Evolutionary conservation across 2,329 filamentous ascomycete species (phyloP).

Genomic region (Alternaria triticina): DNA sequence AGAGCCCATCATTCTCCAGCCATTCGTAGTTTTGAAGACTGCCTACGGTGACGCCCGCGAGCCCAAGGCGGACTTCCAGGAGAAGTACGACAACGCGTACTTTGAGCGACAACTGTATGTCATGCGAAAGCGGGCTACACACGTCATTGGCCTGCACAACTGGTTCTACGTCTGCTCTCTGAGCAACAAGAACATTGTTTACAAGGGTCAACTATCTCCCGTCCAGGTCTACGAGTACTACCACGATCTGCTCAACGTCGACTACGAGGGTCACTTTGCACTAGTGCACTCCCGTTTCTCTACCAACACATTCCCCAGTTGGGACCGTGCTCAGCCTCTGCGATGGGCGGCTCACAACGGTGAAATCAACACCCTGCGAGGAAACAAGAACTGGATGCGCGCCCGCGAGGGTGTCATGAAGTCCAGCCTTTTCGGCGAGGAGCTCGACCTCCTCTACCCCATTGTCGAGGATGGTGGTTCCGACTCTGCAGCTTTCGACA

Average conservation of each 20-base stretch:
- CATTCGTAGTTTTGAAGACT: slow-evolving; percentile 86
- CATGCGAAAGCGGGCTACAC: slow-evolving; percentile 91
- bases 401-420: slow-evolving; percentile 94
- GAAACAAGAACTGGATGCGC: slow-evolving; percentile 99
- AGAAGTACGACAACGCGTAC: slow-evolving; percentile 79
- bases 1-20: slow-evolving; percentile 94
- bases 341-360: slow-evolving; percentile 98
- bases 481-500: slow-evolving; percentile 96
- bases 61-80: slow-evolving; percentile 78
- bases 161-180: slow-evolving; percentile 99
- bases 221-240: slow-evolving; percentile 98
- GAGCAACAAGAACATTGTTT: slow-evolving; percentile 98
- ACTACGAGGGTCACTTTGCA: slow-evolving; percentile 97
- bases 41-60: slow-evolving; percentile 82
- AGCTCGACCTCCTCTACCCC: slow-evolving; percentile 88
- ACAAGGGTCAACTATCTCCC: slow-evolving; percentile 95
- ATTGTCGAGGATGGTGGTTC: slow-evolving; percentile 97
- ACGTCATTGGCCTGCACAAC: slow-evolving; percentile 93
- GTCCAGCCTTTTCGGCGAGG: slow-evolving; percentile 89
- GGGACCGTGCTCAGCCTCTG: slow-evolving; percentile 95
- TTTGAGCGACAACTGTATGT: slow-evolving; percentile 96
- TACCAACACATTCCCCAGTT: slow-evolving; percentile 97
- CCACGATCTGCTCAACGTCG: slow-evolving; percentile 93
- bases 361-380: slow-evolving; percentile 96
- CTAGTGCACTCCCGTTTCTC: slow-evolving; percentile 97